Base-by-base conservation (phyloP, 257 asterid genomes). In the Gentiana dahurica region DNA sequence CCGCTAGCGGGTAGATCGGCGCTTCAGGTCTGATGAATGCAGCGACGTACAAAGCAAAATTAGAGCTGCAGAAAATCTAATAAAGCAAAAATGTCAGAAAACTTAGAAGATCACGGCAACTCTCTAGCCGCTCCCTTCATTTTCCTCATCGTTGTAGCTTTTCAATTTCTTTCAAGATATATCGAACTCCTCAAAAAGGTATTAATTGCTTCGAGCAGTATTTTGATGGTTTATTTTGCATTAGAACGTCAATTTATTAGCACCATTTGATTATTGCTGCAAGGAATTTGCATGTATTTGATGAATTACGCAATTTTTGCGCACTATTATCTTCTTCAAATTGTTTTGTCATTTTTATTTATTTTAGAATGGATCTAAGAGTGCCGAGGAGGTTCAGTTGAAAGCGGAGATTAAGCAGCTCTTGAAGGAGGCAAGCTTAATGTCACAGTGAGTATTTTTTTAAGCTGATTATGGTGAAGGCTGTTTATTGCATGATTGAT, bases 101-200 rank as follows among this genome's bases (percentile, higher is more conserved):
- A 66, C 60, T 51, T 65, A 62, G 67, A 72, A 60, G 78, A 70
- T 60, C 73, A 65, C 45, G 77, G 72, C 57, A 84, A 61, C 70
- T 87, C 96, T 36, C 62, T 78, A 35, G 89, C 96, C 11, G 89
- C 96, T 65, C 89, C 91, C 12, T n/a, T 68, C 52, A 65, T 87
- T 64, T 84, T 87, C 84, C 47, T 77, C 71, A 66, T 84, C 59
- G 94, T 90, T 10, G 77, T 72, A 41, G 58, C 59, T 63, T 65
- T 84, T 58, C 96, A 87, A 58, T 65, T 76, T 52, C 68, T 65
- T 37, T 79, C 91, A 34, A 85, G 87, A 69, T 74, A 80, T 74
- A 46, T 84, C 60, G 95, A 87, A 61, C 60, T 81, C 55, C 33
- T 12, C 54, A 81, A 70, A 57, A 87, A 79, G 95, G 95, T 76